phyloP scores from a whole-genome alignment of 2,329 filamentous ascomycete species.

The Cucurbitaria berberidis region DNA sequence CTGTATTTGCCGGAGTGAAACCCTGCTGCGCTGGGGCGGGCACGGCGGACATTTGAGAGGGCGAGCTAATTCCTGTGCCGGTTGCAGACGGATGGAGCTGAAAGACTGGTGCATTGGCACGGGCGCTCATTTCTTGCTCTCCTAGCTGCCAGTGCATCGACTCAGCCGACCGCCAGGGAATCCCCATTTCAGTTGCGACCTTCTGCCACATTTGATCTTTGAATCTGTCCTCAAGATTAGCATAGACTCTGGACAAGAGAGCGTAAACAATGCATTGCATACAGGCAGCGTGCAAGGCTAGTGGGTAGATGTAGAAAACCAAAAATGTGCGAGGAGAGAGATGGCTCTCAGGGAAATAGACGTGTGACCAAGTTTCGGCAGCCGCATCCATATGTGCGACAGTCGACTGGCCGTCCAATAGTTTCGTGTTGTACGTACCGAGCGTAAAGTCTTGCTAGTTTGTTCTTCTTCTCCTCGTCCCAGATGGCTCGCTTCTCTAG shows the following conservation, averaged over 20 bases:
- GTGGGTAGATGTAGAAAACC: constrained; percentile 4
- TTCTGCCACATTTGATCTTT: constrained; percentile 98
- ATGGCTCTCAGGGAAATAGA: constrained; percentile 1
- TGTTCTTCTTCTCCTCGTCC: constrained; percentile 98
- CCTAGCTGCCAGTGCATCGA: constrained; percentile 99
- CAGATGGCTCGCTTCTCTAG: constrained; percentile 90
- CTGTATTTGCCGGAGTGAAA: constrained; percentile 50
- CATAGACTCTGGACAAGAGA: constrained; percentile 5
- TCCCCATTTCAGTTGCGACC: constrained; percentile 90
- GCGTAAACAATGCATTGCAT: constrained; percentile 11
- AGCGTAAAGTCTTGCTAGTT: constrained; percentile 91
- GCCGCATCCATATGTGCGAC: constrained; percentile 1
- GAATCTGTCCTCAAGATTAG: constrained; percentile 67
- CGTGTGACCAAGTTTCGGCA: constrained; percentile 13
- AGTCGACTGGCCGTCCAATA: constrained; percentile 12
- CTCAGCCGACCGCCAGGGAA: constrained; percentile 94
- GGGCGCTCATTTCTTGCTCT: constrained; percentile 89
- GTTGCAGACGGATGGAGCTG: constrained; percentile 55
- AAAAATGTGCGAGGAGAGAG: constrained; percentile 10
- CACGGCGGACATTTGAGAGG: constrained; percentile 32
- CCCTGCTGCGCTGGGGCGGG: constrained; percentile 37
- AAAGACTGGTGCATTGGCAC: constrained; percentile 89
- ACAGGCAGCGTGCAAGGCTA: constrained; percentile 1
- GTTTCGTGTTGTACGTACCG: constrained; percentile 63
- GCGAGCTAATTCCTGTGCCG: constrained; percentile 38